Base-by-base conservation (phyloP, 2,329 filamentous ascomycete genomes). In the Verruconis gallopava region DNA sequence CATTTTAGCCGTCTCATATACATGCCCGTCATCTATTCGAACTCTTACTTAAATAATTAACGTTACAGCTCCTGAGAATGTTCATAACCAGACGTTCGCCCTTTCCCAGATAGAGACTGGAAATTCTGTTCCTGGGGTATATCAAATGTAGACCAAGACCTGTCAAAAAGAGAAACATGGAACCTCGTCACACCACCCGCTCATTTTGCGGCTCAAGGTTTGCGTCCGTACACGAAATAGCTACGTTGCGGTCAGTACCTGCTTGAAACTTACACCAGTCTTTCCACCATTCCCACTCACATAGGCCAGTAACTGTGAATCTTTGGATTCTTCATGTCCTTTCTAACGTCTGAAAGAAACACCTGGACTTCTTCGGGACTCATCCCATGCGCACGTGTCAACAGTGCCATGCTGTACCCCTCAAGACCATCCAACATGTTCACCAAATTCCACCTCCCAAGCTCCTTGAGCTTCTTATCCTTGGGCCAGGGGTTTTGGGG, bases 401-500 rank as follows among this genome's bases (percentile, higher is more conserved):
- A 46, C 14, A 47, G 35, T 5, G 41, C 38, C 47, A 51, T 44
- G 13, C 32, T 47, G 20, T 21, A 55, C 3, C 53, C 51, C 20
- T 56, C 53, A 4, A 55, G 48, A 2, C 55, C 55, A 30, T 57
- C 50, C 13, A 50, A 46, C 43, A 54, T 56, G 12, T 54, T 51
- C 19, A 43, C 21, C 13, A 41, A 15, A 14, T 37, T 40, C 44
- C 44, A 46, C 22, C 34, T n/a, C 9, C 53, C 54, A 19, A 55
- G 34, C 40, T 56, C 53, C 37, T 55, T 38, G 33, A 55, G 35
- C 11, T 52, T 38, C 22, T 30, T 20, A 13, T 43, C 41, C 35
- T 43, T 66, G 0, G 71, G 66, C 71, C 72, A 76, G 9, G 59
- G 52, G 48, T 68, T 71, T 22, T 61, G 61, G 1, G 72, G 71